A percentile compares a stretch with the other conserved stretches of the same genome.
phyloP scores from a whole-genome alignment of 2,329 filamentous ascomycete species.

The Neonectria sp. region DNA sequence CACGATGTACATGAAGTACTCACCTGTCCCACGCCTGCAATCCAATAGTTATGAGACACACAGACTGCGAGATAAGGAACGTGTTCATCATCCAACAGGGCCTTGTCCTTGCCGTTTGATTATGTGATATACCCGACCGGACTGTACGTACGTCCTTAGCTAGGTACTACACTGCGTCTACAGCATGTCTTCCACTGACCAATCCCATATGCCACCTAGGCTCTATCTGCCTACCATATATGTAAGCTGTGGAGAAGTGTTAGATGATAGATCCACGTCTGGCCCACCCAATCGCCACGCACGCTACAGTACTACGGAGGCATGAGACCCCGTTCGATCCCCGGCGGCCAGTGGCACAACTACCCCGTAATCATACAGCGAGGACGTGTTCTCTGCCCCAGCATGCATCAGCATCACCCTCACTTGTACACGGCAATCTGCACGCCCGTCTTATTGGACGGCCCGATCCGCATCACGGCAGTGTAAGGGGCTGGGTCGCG shows the following conservation, averaged over 20 bases:
- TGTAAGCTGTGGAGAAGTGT: neutral
- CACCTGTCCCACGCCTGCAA: neutral
- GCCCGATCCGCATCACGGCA: conserved; percentile 30
- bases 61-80: neutral
- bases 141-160: too few relatives aligned
- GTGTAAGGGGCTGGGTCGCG: conserved; percentile 28
- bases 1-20: neutral
- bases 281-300: neutral
- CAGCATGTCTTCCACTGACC: neutral
- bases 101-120: neutral
- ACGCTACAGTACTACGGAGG: neutral
- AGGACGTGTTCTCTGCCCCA: neutral
- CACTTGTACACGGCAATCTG: conserved; percentile 29
- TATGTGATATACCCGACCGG: neutral
- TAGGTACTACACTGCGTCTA: neutral
- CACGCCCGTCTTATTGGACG: conserved; percentile 27
- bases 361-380: neutral
- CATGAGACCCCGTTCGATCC: neutral
- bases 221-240: neutral
- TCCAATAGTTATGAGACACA: neutral
- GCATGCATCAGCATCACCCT: neutral
- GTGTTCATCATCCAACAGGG: neutral
- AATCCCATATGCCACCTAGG: neutral
- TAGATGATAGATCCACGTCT: neutral
- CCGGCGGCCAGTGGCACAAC: neutral